A percentile compares a stretch with the other conserved stretches of the same genome.
phyloP scores from a whole-genome alignment of 805 yeast species.

The Candida xiaguanensis region DNA sequence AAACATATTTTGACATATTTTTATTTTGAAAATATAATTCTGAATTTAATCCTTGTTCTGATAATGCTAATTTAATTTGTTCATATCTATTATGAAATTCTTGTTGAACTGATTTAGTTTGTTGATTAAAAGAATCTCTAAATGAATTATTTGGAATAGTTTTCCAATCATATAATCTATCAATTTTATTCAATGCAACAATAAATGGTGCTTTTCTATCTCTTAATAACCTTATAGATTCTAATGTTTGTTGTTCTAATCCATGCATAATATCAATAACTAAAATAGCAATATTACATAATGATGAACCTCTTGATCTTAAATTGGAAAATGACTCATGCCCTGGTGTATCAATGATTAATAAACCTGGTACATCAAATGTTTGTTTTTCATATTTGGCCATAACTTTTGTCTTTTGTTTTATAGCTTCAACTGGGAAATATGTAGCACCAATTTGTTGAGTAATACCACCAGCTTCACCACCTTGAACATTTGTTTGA shows the following conservation, averaged over 20 bases:
- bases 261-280: conserved; percentile 99
- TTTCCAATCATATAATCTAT: conserved; percentile 96
- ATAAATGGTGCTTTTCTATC: conserved; percentile 98
- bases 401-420: conserved; percentile 90
- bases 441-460: conserved; percentile 99
- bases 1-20: conserved; percentile 88
- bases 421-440: conserved; percentile 94
- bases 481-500: conserved; percentile 99
- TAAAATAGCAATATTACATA: conserved; percentile 98
- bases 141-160: conserved; percentile 86
- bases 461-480: conserved; percentile 99
- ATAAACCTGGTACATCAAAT: conserved; percentile 94
- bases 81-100: conserved; percentile 88
- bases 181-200: conserved; percentile 96
- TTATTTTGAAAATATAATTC: conserved; percentile 95
- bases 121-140: conserved; percentile 88
- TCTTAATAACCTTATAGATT: conserved; percentile 85
- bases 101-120: conserved; percentile 78
- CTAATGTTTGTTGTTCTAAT: conserved; percentile 94
- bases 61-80: conserved; percentile 81
- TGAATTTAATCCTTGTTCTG: conserved; percentile 98
- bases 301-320: conserved; percentile 97
- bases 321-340: conserved; percentile 98
- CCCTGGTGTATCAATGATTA: conserved; percentile 98
- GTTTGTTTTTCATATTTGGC: conserved; percentile 76